Base-by-base conservation (phyloP, 257 asterid species). In the Solanum appendiculatum region DNA sequence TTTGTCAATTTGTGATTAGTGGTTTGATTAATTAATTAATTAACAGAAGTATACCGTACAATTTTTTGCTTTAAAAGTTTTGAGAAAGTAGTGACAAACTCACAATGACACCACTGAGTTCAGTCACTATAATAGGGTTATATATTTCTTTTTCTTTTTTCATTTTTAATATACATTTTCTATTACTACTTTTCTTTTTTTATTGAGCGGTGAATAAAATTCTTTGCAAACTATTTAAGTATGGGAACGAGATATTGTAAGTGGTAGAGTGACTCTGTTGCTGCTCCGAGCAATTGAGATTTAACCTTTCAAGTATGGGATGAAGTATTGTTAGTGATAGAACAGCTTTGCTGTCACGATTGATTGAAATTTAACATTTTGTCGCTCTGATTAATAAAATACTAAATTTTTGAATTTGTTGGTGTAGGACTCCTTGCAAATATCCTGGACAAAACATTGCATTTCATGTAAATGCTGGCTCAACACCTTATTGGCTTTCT, bases 381-480 rank as follows among this genome's bases (percentile, higher is more conserved):
- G 0, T 16, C 13, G 0, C 14, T 20, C 4, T 1, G 4, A 33
- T 33, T 21, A 20, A 73, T 73, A 36, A 36, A 36, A 21, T 36
- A 36, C 7, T 5, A 37, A 11, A 3, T 11, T 33, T 54, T 87
- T 42, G 2, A 25, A 69, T 46, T 14, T 25, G 21, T 31, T n/a
- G 13, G 15, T 88, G 89, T 90, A 96, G 99, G 94, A 97, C 99
- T 1, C 91, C 96, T 3, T 97, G 99, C 89, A 95, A 94, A 86
- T 97, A 97, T 86, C 96, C 94, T 0, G 96, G 98, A 70, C 95
- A 91, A 81, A 93, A 97, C 87, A 91, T 97, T n/a, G 99, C 99
- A 10, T 97, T 94, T 86, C 98, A 89, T 29, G 99, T 94, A 18
- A 97, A 95, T 40, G 99, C 92, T 88, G 99, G 99, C 56, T 97